Conservation (phyloP, 768 basidiomycete species). For the Megacollybia marginata region DNA sequence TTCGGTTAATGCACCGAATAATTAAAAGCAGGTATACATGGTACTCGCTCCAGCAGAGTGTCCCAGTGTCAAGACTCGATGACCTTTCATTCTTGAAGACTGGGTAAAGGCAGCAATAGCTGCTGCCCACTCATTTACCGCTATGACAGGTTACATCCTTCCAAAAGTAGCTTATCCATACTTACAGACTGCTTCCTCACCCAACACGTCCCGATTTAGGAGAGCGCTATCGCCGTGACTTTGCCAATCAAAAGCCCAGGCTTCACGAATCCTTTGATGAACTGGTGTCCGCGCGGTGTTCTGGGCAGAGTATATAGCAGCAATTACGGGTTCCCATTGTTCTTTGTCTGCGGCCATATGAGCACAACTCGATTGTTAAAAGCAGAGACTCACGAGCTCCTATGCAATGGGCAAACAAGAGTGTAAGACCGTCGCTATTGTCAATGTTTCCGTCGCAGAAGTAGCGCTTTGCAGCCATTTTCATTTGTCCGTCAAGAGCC, state of each 20-base stretch:
- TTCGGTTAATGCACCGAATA: too few species aligned
- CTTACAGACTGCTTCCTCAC: constrained; percentile 12
- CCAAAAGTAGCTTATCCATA: too few species aligned
- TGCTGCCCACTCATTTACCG: constrained; percentile 15
- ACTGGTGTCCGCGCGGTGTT: constrained; percentile 4
- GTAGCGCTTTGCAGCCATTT: constrained; percentile 41
- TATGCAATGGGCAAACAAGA: constrained; percentile 41
- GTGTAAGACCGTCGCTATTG: constrained; percentile 29
- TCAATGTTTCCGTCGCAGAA: constrained; percentile 14
- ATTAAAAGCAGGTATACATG: constrained; percentile 7
- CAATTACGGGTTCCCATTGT: constrained; percentile 44
- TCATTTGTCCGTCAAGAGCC: constrained; percentile 14
- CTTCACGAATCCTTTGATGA: constrained; percentile 25
- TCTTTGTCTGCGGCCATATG: constrained; percentile 38
- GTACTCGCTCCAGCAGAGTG: constrained; percentile 20
- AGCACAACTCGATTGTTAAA: neutral
- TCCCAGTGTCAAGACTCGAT: constrained; percentile 14
- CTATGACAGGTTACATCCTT: constrained; percentile 4
- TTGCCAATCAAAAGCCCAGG: constrained; percentile 34
- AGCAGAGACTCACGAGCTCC: constrained; percentile 28
- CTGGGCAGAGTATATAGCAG: constrained; percentile 8
- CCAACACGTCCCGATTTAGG: constrained; percentile 21
- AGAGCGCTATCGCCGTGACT: constrained; percentile 30
- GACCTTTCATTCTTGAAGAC: constrained; percentile 9
- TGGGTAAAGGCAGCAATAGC: constrained; percentile 15